A percentile compares a stretch with the other conserved stretches of the same genome.
These are phyloP conservation scores for Tylopilus balloui DNA, from an alignment of 768 basidiomycete genomes.

Conservation along the genomic window DNA sequence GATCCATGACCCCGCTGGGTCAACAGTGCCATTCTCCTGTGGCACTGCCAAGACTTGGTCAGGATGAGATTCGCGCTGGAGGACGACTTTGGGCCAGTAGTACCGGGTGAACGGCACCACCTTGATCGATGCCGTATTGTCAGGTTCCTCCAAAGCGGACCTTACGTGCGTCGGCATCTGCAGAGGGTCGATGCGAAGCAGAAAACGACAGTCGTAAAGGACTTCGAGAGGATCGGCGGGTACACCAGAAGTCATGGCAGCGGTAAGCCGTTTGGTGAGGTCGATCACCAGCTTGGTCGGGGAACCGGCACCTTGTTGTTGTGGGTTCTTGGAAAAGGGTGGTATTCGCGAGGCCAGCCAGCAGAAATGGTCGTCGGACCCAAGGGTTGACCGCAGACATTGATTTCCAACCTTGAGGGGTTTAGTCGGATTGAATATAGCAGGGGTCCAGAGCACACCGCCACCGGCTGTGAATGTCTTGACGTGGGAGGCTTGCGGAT, in stretches of 20 bases:
- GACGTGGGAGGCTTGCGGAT: slow-evolving; percentile 24
- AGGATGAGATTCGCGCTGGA: slow-evolving; percentile 14
- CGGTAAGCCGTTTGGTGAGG: slow-evolving; percentile 33
- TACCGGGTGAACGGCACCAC: slow-evolving; percentile 41
- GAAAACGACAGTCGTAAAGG: slow-evolving; percentile 66
- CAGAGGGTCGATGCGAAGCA: slow-evolving; percentile 43
- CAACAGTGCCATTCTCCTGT: slow-evolving; percentile 5
- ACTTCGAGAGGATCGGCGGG: slow-evolving; percentile 29
- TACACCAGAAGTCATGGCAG: slow-evolving; percentile 11
- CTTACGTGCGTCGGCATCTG: slow-evolving; percentile 40
- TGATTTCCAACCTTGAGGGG: slow-evolving; percentile 17
- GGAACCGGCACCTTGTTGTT: slow-evolving; percentile 21
- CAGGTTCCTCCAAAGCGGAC: slow-evolving; percentile 22
- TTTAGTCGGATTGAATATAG: slow-evolving; percentile 30
- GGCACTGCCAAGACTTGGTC: slow-evolving; percentile 24
- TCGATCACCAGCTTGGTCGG: slow-evolving; percentile 36
- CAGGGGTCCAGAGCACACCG: slow-evolving; percentile 62
- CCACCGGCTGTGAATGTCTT: slow-evolving; percentile 51
- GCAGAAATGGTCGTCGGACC: slow-evolving; percentile 31
- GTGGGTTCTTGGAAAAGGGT: slow-evolving; percentile 35
- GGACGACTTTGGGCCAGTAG: slow-evolving; percentile 46
- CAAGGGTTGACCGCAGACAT: slow-evolving; percentile 12
- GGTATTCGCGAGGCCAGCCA: slow-evolving; percentile 67
- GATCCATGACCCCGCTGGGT: slow-evolving; percentile 37
- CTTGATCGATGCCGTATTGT: slow-evolving; percentile 26